Base-by-base conservation (phyloP, 345 rosid species). In the Hypericum perforatum region DNA sequence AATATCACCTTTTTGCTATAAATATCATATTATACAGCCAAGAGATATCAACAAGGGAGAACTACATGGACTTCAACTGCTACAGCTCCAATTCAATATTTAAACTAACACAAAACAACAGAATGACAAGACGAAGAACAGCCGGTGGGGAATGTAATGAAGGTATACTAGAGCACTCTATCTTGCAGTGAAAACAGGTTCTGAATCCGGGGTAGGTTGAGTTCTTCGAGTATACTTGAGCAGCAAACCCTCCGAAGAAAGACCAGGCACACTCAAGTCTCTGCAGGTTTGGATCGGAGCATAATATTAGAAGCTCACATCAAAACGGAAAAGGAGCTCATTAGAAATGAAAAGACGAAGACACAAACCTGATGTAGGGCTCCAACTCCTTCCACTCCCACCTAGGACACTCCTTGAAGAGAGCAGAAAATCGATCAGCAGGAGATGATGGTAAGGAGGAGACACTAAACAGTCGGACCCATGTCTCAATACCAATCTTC, bases 311-410 rank as follows among this genome's bases (percentile, higher is more conserved):
- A 16, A 11, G 53, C 16, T 53, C 32, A 48, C 39, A 38, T 42
- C 29, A 40, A 13, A 7, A 13, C 14, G 49, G 38, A 11, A 50
- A 15, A 1, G 9, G 40, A 58, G 40, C n/a, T 38, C 2, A 43
- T 9, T 49, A 46, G 22, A 6, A 46, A 1, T 45, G 12, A 7
- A 45, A 10, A 46, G 15, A 12, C 6, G 16, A 13, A n/a, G 5
- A 52, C 42, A 8, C 5, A 43, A 57, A 88, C 96, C 96, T 82
- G 60, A 87, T 63, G 75, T 79, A 92, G 44, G 96, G 96, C 71
- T 79, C 76, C 41, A 92, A 70, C 61, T 92, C 98, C 72, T 80
- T 88, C 90, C 84, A 71, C 46, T 81, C 95, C 98, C 98, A 88
- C 72, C 72, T 92, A 32, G 82, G 39, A 46, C 90, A 77, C 57